Conservation (phyloP, 192 early-diverging fungal genomes). For the Linnemannia elongata region DNA sequence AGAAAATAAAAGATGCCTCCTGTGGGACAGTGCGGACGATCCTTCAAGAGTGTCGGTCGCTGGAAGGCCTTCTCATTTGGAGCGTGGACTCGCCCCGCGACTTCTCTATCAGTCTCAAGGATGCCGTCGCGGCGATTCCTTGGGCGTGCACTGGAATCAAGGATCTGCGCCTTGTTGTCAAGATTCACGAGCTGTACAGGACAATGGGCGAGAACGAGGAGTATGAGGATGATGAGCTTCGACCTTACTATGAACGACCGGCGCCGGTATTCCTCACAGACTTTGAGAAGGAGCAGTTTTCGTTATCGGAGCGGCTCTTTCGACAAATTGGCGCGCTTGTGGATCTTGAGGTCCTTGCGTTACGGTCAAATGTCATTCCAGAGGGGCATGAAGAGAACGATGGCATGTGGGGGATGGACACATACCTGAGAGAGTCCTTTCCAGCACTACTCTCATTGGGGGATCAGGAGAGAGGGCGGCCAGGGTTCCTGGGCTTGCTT, state of each 20-base stretch:
- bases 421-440: background rate
- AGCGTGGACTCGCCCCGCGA: background rate
- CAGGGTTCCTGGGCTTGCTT: background rate
- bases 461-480: background rate
- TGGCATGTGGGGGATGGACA: constrained; percentile 3
- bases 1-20: too few species aligned
- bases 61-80: background rate
- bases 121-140: background rate
- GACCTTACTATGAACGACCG: background rate
- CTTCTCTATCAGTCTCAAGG: background rate
- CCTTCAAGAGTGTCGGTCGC: background rate
- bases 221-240: background rate
- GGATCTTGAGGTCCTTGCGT: background rate
- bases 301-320: background rate
- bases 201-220: background rate
- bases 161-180: background rate
- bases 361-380: background rate
- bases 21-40: background rate
- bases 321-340: background rate
- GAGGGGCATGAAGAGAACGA: background rate
- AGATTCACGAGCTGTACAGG: background rate
- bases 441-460: background rate
- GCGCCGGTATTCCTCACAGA: background rate
- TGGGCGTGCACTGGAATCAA: constrained; percentile 1
- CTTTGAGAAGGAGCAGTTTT: background rate